Evolutionary conservation across 2,329 filamentous ascomycete genomes (phyloP).

Genomic region (Fusarium torulosum): DNA sequence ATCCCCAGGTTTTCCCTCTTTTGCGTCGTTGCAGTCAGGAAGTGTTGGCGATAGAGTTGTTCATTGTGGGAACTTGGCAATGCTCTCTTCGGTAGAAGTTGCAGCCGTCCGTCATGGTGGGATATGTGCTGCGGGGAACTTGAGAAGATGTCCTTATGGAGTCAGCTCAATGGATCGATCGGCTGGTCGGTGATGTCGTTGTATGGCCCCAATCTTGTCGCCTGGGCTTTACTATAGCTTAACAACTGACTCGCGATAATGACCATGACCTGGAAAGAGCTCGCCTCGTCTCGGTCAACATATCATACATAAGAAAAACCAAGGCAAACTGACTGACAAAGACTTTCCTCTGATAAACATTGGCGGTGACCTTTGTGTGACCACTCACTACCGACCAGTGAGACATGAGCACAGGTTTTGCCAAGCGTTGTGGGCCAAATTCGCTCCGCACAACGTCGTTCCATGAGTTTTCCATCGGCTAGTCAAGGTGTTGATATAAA

Average conservation of each 20-base stretch:
- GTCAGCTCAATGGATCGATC: slow-evolving; percentile 1
- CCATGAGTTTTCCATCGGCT: slow-evolving; percentile 29
- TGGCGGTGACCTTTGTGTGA: slow-evolving; percentile 25
- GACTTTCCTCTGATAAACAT: slow-evolving; percentile 2
- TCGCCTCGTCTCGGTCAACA: not conserved
- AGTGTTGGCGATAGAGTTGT: slow-evolving; percentile 20
- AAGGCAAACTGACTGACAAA: slow-evolving; percentile 1
- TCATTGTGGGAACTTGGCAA: slow-evolving; percentile 2
- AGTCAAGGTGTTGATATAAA: slow-evolving; percentile 6
- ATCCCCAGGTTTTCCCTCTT: slow-evolving; percentile 45
- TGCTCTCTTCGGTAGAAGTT: not conserved
- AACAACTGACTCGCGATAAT: slow-evolving; percentile 3
- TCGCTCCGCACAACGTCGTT: slow-evolving; percentile 36
- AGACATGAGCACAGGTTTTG: slow-evolving; percentile 16
- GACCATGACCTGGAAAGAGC: not conserved
- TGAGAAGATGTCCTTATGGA: not conserved
- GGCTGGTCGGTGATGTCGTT: not conserved
- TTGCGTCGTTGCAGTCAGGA: slow-evolving; percentile 8
- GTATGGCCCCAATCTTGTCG: too few relatives aligned
- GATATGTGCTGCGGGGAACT: not conserved
- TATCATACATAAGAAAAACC: slow-evolving; percentile 9
- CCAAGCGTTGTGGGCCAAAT: slow-evolving; percentile 36
- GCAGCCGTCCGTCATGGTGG: too few relatives aligned
- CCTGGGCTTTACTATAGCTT: slow-evolving; percentile 2
- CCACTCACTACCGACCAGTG: slow-evolving; percentile 9